Evolutionary conservation across 129 eudicot species (phyloP).

Genomic region (Arctium minus): DNA sequence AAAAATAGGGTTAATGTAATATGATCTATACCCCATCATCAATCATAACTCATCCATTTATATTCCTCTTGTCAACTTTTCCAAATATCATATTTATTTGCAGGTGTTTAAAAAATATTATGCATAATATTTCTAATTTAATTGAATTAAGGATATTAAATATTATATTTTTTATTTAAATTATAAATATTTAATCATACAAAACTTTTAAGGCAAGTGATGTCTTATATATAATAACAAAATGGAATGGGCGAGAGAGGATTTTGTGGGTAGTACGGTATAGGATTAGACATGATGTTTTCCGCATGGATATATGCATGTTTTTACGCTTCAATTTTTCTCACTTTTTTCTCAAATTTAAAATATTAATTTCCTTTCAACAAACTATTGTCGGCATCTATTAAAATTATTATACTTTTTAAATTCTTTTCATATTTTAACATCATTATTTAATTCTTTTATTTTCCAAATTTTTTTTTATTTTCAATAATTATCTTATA

Average conservation of each 20-base stretch:
- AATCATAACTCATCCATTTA: background rate
- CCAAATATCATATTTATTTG: background rate
- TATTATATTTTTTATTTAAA: background rate
- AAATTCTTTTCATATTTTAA: too few species aligned
- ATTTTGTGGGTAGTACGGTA: background rate
- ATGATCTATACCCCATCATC: background rate
- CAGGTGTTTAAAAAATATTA: background rate
- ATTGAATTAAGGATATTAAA: background rate
- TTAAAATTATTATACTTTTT: too few species aligned
- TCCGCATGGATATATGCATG: background rate
- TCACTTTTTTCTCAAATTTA: background rate
- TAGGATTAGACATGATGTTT: background rate
- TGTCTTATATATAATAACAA: background rate
- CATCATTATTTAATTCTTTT: background rate
- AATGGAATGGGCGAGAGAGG: background rate
- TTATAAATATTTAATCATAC: background rate
- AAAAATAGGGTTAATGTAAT: background rate
- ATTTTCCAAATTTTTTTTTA: too few species aligned
- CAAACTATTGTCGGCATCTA: background rate
- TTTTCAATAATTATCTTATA: too few species aligned
- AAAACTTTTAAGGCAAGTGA: background rate
- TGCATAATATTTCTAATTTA: background rate
- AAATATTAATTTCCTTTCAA: background rate
- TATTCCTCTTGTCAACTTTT: background rate
- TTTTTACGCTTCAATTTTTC: background rate